Base-by-base conservation (phyloP, 495 filamentous ascomycete species). In the Hypoxylon intermedium region DNA sequence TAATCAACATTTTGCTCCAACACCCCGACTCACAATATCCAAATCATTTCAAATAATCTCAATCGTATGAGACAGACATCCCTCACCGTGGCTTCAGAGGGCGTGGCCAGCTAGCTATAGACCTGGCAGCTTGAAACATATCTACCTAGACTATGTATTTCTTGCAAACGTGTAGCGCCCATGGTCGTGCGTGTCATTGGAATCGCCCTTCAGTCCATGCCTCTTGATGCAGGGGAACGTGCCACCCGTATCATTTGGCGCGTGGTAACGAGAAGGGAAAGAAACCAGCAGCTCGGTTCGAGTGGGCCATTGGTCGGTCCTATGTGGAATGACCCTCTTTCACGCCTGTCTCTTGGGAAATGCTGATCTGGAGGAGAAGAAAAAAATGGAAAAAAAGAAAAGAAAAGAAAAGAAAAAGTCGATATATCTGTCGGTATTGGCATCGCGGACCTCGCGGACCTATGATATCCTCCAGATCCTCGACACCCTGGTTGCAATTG, bases 301-400 rank as follows among this genome's bases (percentile, higher is more conserved):
- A 28, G 62, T 65, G 56, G 56, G 56, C 51, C 62, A 36, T 47
- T 11, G 50, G 50, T 20, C 61, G n/a, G n/a, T n/a, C n/a, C n/a
- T n/a, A n/a, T n/a, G 54, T 51, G 61, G 51, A 58, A 48, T 60
- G 31, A 40, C 53, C 30, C 31, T 34, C 42, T 18, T 43, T 15
- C 15, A 37, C 34, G 34, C 12, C n/a, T 15, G 28, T 34, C 15
- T 33, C 19, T 20, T 13, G 2, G 49, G 31, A 49, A 38, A 58
- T 63, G 47, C 53, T 63, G 48, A 63, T 63, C 60, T 57, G 59
- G n/a, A n/a, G n/a, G n/a, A n/a, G n/a, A n/a, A n/a, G n/a, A n/a
- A n/a, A n/a, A n/a, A n/a, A n/a, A n/a, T n/a, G n/a, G n/a, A n/a
- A n/a, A n/a, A n/a, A n/a, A n/a, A n/a, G n/a, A n/a, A n/a, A n/a